Evolutionary conservation across 148 eudicot genomes (phyloP).

Genomic region (Chenopodium album): DNA sequence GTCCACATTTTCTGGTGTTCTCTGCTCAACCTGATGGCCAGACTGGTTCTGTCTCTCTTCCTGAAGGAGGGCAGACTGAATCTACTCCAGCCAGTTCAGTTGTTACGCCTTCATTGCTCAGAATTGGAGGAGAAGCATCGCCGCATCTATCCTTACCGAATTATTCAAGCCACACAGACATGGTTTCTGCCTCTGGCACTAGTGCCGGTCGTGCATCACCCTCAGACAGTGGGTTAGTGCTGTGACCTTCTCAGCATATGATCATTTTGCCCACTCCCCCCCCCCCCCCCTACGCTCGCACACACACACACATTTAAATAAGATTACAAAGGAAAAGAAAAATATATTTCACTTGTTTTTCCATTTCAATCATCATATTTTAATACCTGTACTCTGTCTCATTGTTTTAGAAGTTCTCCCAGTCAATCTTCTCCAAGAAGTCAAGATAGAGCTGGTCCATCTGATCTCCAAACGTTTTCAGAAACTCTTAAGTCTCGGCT

Average conservation of each 20-base stretch:
- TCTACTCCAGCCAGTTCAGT: conserved; percentile 36
- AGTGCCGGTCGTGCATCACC: conserved; percentile 57
- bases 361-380: not conserved
- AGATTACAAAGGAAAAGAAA: not conserved
- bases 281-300: not conserved
- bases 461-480: conserved; percentile 84
- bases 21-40: conserved; percentile 60
- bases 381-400: not conserved
- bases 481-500: conserved; percentile 80
- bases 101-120: conserved; percentile 41
- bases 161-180: conserved; percentile 44
- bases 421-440: conserved; percentile 50
- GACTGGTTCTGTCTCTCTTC: conserved; percentile 39
- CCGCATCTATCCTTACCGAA: conserved; percentile 34
- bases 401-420: conserved; percentile 47
- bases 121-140: conserved; percentile 56
- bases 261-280: not conserved
- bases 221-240: conserved; percentile 55
- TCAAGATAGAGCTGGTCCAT: conserved; percentile 85
- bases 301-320: too few relatives aligned
- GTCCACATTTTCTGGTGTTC: conserved; percentile 74
- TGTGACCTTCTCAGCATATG: not conserved
- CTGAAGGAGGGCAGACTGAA: conserved; percentile 48
- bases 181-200: conserved; percentile 52
- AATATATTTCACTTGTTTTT: not conserved